Conservation (phyloP, 768 basidiomycete species). For the Hypholoma sublateritium region DNA sequence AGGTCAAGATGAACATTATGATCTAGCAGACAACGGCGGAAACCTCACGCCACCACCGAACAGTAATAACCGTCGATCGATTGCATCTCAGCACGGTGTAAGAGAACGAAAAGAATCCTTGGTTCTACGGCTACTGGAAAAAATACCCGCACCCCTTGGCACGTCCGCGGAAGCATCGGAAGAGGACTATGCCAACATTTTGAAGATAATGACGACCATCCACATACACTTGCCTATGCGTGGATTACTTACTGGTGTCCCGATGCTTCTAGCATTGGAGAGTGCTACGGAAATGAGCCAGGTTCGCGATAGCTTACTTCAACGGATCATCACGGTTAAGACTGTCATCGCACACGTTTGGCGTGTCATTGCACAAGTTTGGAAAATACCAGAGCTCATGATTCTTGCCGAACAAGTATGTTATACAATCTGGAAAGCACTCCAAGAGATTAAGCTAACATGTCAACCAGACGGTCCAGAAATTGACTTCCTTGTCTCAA, state of each 20-base stretch:
- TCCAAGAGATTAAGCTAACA: neutral
- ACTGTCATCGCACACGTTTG: constrained; percentile 67
- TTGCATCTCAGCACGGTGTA: constrained; percentile 39
- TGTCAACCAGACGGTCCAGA: constrained; percentile 9
- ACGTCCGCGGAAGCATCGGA: constrained; percentile 55
- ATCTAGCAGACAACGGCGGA: constrained; percentile 8
- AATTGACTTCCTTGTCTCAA: constrained; percentile 13
- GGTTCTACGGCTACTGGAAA: constrained; percentile 51
- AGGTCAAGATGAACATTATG: constrained; percentile 13
- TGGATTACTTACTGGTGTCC: constrained; percentile 73
- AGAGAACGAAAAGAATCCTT: constrained; percentile 59
- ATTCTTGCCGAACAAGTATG: constrained; percentile 57
- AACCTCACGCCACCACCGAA: constrained; percentile 6
- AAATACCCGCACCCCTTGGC: constrained; percentile 41
- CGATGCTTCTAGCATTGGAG: constrained; percentile 84
- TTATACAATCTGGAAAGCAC: neutral
- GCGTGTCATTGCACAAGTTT: constrained; percentile 66
- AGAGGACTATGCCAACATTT: constrained; percentile 74
- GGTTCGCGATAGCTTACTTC: constrained; percentile 34
- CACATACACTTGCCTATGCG: constrained; percentile 75
- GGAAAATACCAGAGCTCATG: constrained; percentile 60
- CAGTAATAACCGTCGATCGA: constrained; percentile 33
- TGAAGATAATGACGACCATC: constrained; percentile 63
- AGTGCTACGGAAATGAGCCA: constrained; percentile 45
- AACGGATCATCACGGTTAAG: constrained; percentile 54